Evolutionary conservation across 2,329 filamentous ascomycete species (phyloP).

Genomic region (Colletotrichum tropicale): DNA sequence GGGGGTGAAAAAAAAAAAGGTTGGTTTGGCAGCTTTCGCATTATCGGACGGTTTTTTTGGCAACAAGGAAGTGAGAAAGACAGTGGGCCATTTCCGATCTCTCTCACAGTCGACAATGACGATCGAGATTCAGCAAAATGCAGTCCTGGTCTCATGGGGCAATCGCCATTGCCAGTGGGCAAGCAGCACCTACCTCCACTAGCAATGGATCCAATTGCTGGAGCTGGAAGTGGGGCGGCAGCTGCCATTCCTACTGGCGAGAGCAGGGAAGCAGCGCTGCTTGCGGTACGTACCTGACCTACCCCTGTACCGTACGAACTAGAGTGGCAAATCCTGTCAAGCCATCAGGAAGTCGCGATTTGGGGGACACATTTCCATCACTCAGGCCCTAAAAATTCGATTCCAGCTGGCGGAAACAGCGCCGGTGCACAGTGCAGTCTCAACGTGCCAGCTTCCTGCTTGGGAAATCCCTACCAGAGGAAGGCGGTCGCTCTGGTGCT

Average conservation of each 20-base stretch:
- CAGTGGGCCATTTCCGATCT: neutral
- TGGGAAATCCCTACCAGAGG: no score
- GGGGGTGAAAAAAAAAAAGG: neutral
- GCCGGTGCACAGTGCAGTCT: neutral
- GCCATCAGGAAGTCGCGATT: neutral
- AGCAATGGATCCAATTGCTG: neutral
- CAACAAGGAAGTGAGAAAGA: neutral
- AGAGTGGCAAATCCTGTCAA: neutral
- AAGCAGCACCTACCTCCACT: no score
- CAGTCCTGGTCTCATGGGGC: neutral
- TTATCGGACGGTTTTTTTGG: neutral
- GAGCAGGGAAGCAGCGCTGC: no score
- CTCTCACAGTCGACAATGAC: neutral
- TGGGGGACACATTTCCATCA: neutral
- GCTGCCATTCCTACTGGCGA: no score
- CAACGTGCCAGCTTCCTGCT: neutral
- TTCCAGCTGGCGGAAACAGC: neutral
- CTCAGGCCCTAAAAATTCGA: neutral
- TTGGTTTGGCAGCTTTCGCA: neutral
- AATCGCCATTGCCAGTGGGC: no score
- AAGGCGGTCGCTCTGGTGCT: neutral
- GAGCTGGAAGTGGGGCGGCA: neutral
- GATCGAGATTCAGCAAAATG: neutral
- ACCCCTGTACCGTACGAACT: fast-evolving
- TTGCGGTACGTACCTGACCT: neutral